Conservation (phyloP, 495 filamentous ascomycete genomes). For the Neurospora sp. region DNA sequence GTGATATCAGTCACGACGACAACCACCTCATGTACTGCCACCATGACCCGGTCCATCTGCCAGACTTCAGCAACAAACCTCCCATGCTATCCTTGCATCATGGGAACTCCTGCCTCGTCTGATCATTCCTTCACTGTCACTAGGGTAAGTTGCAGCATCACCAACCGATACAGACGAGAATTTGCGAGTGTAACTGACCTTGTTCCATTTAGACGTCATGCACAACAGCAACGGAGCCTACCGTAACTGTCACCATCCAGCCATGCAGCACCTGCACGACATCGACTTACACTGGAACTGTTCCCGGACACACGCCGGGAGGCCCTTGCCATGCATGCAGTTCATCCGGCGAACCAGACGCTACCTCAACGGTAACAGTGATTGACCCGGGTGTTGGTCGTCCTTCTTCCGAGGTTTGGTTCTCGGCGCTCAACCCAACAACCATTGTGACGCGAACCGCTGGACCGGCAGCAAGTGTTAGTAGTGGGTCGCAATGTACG, state of each 20-base stretch:
- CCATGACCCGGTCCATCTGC: slow-evolving; percentile 29
- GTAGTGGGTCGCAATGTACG: not conserved
- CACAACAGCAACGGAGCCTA: slow-evolving; percentile 9
- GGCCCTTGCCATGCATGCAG: slow-evolving; percentile 19
- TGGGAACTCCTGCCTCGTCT: slow-evolving; percentile 8
- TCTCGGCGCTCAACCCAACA: not conserved
- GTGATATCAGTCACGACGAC: slow-evolving; percentile 13
- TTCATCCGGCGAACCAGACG: slow-evolving; percentile 1
- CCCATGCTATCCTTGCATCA: slow-evolving; percentile 30
- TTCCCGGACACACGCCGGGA: slow-evolving; percentile 24
- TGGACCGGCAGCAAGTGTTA: not conserved
- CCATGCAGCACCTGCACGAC: slow-evolving; percentile 18
- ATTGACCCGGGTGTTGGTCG: not conserved
- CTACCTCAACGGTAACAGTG: not conserved
- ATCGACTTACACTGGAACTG: slow-evolving; percentile 18
- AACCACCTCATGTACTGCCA: slow-evolving; percentile 14
- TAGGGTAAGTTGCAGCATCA: slow-evolving; percentile 10
- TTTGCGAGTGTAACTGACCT: not conserved
- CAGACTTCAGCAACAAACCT: slow-evolving; percentile 20
- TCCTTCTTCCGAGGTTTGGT: not conserved
- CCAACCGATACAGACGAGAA: not conserved
- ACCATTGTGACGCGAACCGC: not conserved
- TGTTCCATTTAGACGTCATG: slow-evolving; percentile 13
- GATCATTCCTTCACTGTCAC: slow-evolving; percentile 25
- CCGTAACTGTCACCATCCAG: slow-evolving; percentile 19